Conservation (phyloP, 345 rosid genomes). For the Eucalyptus brandiana region DNA sequence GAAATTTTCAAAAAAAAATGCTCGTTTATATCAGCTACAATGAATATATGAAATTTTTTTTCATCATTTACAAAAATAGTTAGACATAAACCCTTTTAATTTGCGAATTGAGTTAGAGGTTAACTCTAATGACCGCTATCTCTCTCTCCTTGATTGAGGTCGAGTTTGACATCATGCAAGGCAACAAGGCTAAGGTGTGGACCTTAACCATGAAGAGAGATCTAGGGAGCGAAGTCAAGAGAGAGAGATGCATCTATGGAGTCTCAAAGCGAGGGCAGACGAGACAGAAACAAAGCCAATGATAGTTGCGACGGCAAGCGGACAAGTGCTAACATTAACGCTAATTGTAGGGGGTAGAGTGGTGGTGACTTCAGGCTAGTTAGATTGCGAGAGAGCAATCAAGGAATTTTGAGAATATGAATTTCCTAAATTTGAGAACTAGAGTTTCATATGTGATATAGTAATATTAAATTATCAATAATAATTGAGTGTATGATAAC, state of each 20-base stretch:
- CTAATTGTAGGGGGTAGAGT: not conserved
- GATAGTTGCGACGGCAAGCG: not conserved
- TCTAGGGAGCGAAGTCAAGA: not conserved
- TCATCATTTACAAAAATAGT: too few relatives aligned
- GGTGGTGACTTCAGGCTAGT: not conserved
- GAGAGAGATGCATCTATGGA: not conserved
- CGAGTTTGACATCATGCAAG: not conserved
- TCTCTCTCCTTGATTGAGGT: not conserved
- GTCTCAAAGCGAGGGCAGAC: not conserved
- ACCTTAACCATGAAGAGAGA: not conserved
- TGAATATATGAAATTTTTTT: too few relatives aligned
- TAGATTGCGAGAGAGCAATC: not conserved
- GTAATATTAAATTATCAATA: not conserved
- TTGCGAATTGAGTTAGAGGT: accelerated
- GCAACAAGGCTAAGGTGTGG: not conserved
- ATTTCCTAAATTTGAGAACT: not conserved
- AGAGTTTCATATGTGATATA: not conserved
- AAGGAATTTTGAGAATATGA: not conserved
- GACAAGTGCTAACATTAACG: not conserved
- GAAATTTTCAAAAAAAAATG: too few relatives aligned
- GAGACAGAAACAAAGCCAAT: not conserved
- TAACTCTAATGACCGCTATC: not conserved
- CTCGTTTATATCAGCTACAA: too few relatives aligned
- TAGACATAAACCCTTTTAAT: not conserved
- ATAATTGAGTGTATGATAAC: not conserved